A percentile compares a stretch with the other conserved stretches of the same genome.
These are phyloP conservation scores for Phytophthora meadii DNA, from an alignment of 352 stramenopile species.

Conservation along the genomic window DNA sequence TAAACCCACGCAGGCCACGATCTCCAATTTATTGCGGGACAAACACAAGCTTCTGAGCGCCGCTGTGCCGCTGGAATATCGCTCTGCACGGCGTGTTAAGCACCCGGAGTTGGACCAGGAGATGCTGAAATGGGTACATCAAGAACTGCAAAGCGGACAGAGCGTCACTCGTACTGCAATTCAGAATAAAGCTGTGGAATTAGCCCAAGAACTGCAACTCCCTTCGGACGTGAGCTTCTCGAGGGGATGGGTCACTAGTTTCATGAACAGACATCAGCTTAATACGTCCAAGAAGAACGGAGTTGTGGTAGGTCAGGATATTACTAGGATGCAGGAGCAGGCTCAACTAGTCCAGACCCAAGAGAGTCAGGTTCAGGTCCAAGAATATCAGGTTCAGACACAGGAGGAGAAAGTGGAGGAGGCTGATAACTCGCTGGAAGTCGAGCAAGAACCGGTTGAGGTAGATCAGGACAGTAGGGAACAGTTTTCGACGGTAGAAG, in stretches of 20 bases:
- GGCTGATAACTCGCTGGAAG: slow-evolving; percentile 5
- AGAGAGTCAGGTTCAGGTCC: slow-evolving; percentile 1
- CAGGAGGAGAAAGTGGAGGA: slow-evolving; percentile 5
- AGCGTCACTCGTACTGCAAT: slow-evolving; percentile 42
- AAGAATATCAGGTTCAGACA: slow-evolving; percentile 1
- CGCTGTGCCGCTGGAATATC: slow-evolving; percentile 50
- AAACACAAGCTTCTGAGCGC: slow-evolving; percentile 54
- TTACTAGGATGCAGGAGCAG: slow-evolving; percentile 4
- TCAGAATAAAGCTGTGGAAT: slow-evolving; percentile 41
- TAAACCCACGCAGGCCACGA: slow-evolving; percentile 67
- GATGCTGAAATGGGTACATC: slow-evolving; percentile 55
- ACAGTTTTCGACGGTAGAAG: background rate
- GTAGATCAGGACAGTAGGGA: background rate
- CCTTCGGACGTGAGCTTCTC: slow-evolving; percentile 55
- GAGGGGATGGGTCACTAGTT: slow-evolving; percentile 68
- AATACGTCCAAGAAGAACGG: slow-evolving; percentile 37
- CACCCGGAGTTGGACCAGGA: slow-evolving; percentile 58
- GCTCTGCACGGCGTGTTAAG: slow-evolving; percentile 52
- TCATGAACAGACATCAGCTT: slow-evolving; percentile 64
- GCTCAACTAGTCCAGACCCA: background rate
- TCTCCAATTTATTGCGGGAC: slow-evolving; percentile 66
- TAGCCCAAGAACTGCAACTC: slow-evolving; percentile 52
- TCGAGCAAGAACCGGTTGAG: slow-evolving; percentile 3
- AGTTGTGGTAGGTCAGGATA: background rate
- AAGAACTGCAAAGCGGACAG: slow-evolving; percentile 33